Evolutionary conservation across 1,284 basidiomycete species (phyloP).

Genomic region (Anthracocystis walkeri): DNA sequence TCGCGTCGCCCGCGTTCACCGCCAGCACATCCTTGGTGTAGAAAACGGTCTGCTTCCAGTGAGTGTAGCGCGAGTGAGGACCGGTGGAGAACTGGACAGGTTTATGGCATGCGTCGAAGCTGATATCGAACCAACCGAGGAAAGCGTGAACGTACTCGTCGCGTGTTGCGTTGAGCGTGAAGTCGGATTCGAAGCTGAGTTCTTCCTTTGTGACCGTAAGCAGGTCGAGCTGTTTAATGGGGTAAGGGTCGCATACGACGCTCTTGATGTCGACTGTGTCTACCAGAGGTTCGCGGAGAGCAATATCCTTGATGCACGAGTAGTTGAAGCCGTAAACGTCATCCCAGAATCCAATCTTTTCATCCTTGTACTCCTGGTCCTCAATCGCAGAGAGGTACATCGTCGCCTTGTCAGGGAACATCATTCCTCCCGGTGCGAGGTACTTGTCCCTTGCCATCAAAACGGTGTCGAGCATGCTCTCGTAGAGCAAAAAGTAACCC

Average conservation of each 20-base stretch:
- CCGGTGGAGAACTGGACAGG: conserved; percentile 77
- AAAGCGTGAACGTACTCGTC: conserved; percentile 98
- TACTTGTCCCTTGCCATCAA: conserved; percentile 96
- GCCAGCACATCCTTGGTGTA: conserved; percentile 67
- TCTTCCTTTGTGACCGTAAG: conserved; percentile 95
- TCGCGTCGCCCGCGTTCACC: conserved; percentile 61
- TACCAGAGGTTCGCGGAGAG: conserved; percentile 93
- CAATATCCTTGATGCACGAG: conserved; percentile 99
- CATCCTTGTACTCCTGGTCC: conserved; percentile 99
- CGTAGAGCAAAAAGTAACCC: conserved; percentile 85
- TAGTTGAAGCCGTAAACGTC: conserved; percentile 99
- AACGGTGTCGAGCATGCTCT: conserved; percentile 99
- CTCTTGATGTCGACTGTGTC: conserved; percentile 80
- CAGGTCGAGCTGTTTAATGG: conserved; percentile 78
- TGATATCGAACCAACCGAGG: conserved; percentile 98
- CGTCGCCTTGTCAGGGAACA: conserved; percentile 96
- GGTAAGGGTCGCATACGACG: conserved; percentile 68
- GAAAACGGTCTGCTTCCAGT: conserved; percentile 70
- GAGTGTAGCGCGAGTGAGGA: conserved; percentile 68
- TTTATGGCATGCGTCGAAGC: conserved; percentile 96
- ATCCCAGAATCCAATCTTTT: conserved; percentile 97
- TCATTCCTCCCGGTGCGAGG: conserved; percentile 83
- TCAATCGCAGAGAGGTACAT: conserved; percentile 97
- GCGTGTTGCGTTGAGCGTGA: conserved; percentile 84
- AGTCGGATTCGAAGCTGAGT: conserved; percentile 84